Evolutionary conservation across 768 basidiomycete species (phyloP), one percentile per base, ranked within the genome.

Genomic region (Agrocybe pediades): DNA sequence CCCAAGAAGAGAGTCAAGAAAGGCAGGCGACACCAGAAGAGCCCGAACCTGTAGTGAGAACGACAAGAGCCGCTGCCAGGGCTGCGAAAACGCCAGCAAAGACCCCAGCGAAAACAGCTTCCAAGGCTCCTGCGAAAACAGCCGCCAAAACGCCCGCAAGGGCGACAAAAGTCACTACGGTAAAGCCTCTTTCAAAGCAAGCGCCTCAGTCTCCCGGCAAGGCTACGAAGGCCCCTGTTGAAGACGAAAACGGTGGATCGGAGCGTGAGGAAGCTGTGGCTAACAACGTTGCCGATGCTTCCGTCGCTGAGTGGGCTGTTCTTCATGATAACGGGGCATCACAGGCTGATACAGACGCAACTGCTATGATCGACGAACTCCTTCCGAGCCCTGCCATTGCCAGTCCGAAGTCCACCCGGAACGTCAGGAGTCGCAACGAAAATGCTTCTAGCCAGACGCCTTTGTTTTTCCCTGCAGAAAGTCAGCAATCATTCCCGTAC

Each of bases 401-500:
- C 11, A 41, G 59, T 30, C 41, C 41, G 8, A 43, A 41, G n/a
- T 33, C 46, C 26, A 21, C 56, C n/a, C 24, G 36, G 41, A 45
- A 45, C 40, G 46, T 33, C 51, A 52, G 43, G 36, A 41, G 29
- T 27, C 53, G 44, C 25, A 43, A 46, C 46, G 39, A 44, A 6
- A 41, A 52, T 46, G 55, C 52, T 21, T 46, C 53, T 43, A 48
- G 49, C 21, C 48, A 52, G 47, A 60, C 57, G 16, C 78, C 80
- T 15, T 63, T 84, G 45, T 87, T 87, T 62, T 65, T 83, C 23
- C 74, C 71, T 16, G 71, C 79, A 23, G 75, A 77, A 57, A 85
- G 79, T 57, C 84, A 83, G 61, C 64, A 73, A 30, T 73, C 78
- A 0, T 79, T 82, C 54, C 84, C 81, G 7, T 80, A 81, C 54